Base-by-base conservation (phyloP, 2,329 filamentous ascomycete genomes). In the Penicillium griseofulvum region DNA sequence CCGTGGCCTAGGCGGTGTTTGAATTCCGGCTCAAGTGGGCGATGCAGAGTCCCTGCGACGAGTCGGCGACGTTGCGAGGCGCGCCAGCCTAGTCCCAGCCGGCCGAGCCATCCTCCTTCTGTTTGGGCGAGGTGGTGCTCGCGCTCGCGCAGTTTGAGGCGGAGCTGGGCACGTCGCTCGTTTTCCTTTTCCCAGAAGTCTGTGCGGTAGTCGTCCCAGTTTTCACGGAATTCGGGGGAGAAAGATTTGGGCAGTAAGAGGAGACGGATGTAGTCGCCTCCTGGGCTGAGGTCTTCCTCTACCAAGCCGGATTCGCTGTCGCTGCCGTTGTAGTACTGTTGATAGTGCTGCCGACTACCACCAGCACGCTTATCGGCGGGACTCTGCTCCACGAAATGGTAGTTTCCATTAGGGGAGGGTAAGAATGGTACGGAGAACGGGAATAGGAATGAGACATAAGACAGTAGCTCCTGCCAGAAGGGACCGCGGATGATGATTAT, bases 161-260 rank as follows among this genome's bases (percentile, higher is more conserved):
- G 83, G 24, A 97, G 78, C 54, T 89, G 77, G 3, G 87, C 83
- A 12, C 94, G 86, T 2, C 93, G 87, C 72, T 96, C 91, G 69
- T 99, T 99, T 73, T 99, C 94, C 58, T 87, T 87, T 65, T 97
- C 93, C 94, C 94, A 99, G 75, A 97, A 99, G 57, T 97, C 92
- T 33, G 88, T 87, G 50, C 94, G 84, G 74, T 95, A 99, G 16
- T 93, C 81, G 69, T 99, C 94, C 94, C 94, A 99, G 62, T 96
- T 96, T 72, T 97, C 92, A 19, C 94, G 84, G 68, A 99, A 99
- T 44, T 90, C 91, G 0, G 94, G 88, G 6, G 90, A 95, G 69
- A 99, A 99, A 0, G 92, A 91, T 71, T 99, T 99, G 1, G 94
- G 91, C 11, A 97, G 83, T 8, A 99, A 80, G 17, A 97, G 79